phyloP scores from a whole-genome alignment of 768 basidiomycete genomes.

The Lactarius akahatsu region DNA sequence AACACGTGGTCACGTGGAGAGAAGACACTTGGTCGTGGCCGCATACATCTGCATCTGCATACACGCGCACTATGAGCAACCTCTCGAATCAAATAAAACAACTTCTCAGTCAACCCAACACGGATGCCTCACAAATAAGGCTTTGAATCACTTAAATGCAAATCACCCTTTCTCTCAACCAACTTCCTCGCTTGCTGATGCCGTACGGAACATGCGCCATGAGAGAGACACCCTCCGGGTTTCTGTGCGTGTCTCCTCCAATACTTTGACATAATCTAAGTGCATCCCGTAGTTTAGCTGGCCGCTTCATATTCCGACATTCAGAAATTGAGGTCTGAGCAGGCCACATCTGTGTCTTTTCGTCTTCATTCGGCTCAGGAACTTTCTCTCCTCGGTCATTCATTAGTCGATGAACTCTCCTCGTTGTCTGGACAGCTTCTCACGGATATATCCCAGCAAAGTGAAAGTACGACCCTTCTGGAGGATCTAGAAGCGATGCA shows the following conservation, averaged over 20 bases:
- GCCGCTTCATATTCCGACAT: slow-evolving; percentile 50
- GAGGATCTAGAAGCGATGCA: slow-evolving; percentile 83
- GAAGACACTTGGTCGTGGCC: neutral
- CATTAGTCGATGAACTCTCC: slow-evolving; percentile 73
- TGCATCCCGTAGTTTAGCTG: slow-evolving; percentile 55
- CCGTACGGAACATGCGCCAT: slow-evolving; percentile 47
- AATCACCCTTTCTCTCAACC: slow-evolving; percentile 45
- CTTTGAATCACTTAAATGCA: slow-evolving; percentile 44
- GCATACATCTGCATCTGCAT: neutral
- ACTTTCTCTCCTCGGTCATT: slow-evolving; percentile 72
- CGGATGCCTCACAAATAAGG: slow-evolving; percentile 37
- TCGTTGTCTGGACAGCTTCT: slow-evolving; percentile 64
- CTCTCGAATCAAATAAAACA: slow-evolving; percentile 45
- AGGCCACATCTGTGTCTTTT: slow-evolving; percentile 46
- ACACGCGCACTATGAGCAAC: slow-evolving; percentile 10
- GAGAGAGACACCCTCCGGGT: slow-evolving; percentile 31
- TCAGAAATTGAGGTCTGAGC: slow-evolving; percentile 47
- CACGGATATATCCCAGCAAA: slow-evolving; percentile 51
- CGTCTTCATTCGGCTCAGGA: slow-evolving; percentile 67
- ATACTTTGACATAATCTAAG: slow-evolving; percentile 35
- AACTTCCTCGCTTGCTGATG: slow-evolving; percentile 41
- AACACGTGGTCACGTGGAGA: neutral
- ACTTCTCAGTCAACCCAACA: slow-evolving; percentile 50
- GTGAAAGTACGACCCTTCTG: slow-evolving; percentile 61
- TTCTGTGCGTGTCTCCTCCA: slow-evolving; percentile 34